These are phyloP conservation scores for Auricularia cornea DNA, from an alignment of 768 basidiomycete genomes.

Conservation along the genomic window DNA sequence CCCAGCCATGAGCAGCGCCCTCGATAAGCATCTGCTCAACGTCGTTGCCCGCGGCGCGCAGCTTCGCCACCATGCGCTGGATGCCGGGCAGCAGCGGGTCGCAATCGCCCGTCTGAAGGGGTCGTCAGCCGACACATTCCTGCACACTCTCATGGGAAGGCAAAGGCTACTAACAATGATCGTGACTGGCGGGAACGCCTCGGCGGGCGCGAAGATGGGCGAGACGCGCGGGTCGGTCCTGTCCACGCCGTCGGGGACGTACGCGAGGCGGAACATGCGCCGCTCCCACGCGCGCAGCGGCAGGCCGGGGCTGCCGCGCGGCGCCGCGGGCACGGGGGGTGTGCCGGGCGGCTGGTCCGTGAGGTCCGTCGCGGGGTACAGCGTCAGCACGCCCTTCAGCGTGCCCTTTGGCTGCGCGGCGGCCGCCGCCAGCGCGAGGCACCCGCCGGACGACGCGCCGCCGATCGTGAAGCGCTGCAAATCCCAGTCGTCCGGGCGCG, in stretches of 20 bases:
- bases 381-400: not conserved
- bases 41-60: not conserved
- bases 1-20: constrained; percentile 3
- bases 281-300: not conserved
- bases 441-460: constrained; percentile 1
- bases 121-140: too few species aligned
- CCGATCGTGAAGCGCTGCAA: not conserved
- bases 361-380: constrained; percentile 1
- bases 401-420: not conserved
- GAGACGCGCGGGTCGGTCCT: constrained; percentile 3
- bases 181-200: not conserved
- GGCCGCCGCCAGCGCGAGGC: not conserved
- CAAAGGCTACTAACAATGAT: not conserved
- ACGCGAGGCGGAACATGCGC: not conserved
- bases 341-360: not conserved
- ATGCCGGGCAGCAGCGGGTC: not conserved
- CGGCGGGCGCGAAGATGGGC: not conserved
- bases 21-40: constrained; percentile 1
- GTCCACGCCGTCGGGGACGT: not conserved
- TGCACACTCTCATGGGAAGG: too few species aligned
- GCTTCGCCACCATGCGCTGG: not conserved
- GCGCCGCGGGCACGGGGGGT: not conserved
- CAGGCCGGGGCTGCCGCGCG: not conserved
- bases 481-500: not conserved
- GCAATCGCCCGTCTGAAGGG: not conserved